These are phyloP conservation scores for Fusarium goolgardi DNA, from an alignment of 2,329 filamentous ascomycete species.

Conservation along the genomic window DNA sequence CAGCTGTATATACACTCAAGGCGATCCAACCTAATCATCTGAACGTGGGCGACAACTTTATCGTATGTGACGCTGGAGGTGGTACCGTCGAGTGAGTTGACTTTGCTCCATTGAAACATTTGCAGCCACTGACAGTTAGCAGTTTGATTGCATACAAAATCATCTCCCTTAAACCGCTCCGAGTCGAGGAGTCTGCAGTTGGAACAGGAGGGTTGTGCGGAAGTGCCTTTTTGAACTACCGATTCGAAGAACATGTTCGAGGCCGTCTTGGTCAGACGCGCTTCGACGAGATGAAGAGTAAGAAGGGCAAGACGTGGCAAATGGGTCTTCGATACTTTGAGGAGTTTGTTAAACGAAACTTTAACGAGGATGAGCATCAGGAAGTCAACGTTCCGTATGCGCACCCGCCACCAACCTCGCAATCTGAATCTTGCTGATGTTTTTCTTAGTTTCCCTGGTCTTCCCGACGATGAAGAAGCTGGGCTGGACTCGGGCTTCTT, in stretches of 20 bases:
- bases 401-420: accelerated
- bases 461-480: constrained; percentile 79
- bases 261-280: constrained; percentile 72
- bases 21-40: constrained; percentile 81
- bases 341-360: constrained; percentile 86
- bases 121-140: constrained; percentile 31
- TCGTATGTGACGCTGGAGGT: constrained; percentile 72
- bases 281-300: constrained; percentile 80
- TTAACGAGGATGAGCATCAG: constrained; percentile 80
- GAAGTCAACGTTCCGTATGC: constrained; percentile 80
- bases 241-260: constrained; percentile 82
- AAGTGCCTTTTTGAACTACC: constrained; percentile 82
- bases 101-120: accelerated
- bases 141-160: constrained; percentile 85
- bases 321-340: constrained; percentile 84
- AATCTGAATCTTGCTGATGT: constrained; percentile 2
- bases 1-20: constrained; percentile 82
- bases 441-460: constrained; percentile 70
- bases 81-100: constrained; percentile 72
- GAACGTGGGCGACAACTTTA: constrained; percentile 73
- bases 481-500: constrained; percentile 82
- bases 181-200: constrained; percentile 82
- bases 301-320: constrained; percentile 83
- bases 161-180: constrained; percentile 75
- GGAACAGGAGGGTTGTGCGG: constrained; percentile 83